Percentiles rank a stretch among this genome's conserved stretches.
Conservation (phyloP, 2,329 filamentous ascomycete genomes). For the Aspergillus ruber region DNA sequence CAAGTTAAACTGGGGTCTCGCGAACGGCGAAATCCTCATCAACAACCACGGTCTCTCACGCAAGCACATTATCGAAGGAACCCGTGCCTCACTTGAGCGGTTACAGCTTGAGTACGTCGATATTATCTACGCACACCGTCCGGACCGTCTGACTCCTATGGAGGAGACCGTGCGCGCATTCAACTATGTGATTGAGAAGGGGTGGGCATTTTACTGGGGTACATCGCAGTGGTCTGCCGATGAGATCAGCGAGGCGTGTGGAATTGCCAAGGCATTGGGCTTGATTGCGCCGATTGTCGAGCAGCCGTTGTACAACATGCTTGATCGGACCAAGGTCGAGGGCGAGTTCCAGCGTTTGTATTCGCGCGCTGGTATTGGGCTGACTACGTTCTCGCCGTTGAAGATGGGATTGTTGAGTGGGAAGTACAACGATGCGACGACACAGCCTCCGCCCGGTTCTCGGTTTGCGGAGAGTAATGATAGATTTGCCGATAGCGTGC, state of each 20-base stretch:
- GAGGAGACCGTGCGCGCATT: slow-evolving; percentile 67
- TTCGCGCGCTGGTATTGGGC: slow-evolving; percentile 53
- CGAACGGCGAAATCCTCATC: slow-evolving; percentile 55
- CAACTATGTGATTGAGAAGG: slow-evolving; percentile 63
- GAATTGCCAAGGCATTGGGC: slow-evolving; percentile 54
- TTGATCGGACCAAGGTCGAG: slow-evolving; percentile 57
- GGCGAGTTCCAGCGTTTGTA: slow-evolving; percentile 56
- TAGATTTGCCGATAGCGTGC: slow-evolving; percentile 47
- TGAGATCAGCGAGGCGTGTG: slow-evolving; percentile 60
- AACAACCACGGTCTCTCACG: slow-evolving; percentile 65
- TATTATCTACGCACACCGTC: slow-evolving; percentile 64
- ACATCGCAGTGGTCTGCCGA: slow-evolving; percentile 64
- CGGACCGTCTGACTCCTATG: slow-evolving; percentile 62
- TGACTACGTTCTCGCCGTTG: slow-evolving; percentile 60
- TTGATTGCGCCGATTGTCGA: slow-evolving; percentile 50
- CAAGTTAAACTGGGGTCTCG: slow-evolving; percentile 53
- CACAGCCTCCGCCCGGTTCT: slow-evolving; percentile 46
- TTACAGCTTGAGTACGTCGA: slow-evolving; percentile 63
- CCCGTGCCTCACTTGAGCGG: slow-evolving; percentile 53
- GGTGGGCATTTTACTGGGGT: slow-evolving; percentile 66
- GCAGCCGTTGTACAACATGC: slow-evolving; percentile 63
- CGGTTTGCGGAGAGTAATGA: slow-evolving; percentile 53
- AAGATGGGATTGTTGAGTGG: slow-evolving; percentile 58
- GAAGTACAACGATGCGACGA: slow-evolving; percentile 61
- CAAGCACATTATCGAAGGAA: slow-evolving; percentile 65